phyloP scores from a whole-genome alignment of 192 early-diverging fungal genomes.

The Rhizophagus prolifer region DNA sequence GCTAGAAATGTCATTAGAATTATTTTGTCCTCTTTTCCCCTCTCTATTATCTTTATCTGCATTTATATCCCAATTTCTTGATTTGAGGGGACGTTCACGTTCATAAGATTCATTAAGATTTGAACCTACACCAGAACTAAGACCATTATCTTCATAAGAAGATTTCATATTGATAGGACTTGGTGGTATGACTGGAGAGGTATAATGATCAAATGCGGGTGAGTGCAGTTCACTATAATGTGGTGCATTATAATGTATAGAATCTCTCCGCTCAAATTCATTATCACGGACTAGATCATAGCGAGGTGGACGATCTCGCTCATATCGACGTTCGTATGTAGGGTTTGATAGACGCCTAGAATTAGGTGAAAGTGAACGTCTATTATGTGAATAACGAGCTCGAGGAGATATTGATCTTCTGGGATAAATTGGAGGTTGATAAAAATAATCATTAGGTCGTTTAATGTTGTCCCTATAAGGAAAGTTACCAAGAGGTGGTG shows the following conservation, averaged over 20 bases:
- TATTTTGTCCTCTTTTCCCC: not conserved
- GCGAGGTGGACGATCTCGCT: constrained; percentile 12
- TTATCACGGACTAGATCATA: not conserved
- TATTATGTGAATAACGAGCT: not conserved
- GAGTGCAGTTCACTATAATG: constrained; percentile 1
- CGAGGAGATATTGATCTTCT: constrained; percentile 3
- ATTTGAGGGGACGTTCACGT: not conserved
- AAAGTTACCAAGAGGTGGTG: not conserved
- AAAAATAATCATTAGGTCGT: constrained; percentile 10
- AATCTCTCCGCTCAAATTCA: constrained; percentile 7
- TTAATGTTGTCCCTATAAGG: not conserved
- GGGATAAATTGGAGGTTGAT: not conserved
- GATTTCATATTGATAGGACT: not conserved
- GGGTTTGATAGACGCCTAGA: not conserved
- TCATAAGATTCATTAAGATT: not conserved
- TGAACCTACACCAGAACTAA: not conserved
- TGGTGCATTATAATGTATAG: not conserved
- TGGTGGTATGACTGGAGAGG: not conserved
- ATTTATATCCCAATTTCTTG: constrained; percentile 15
- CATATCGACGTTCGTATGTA: constrained; percentile 13
- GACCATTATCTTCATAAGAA: not conserved
- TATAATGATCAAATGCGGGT: not conserved
- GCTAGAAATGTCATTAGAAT: not conserved
- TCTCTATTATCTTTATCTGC: not conserved
- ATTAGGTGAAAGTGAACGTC: constrained; percentile 6